A percentile compares a stretch with the other conserved stretches of the same genome.
Evolutionary conservation across 192 early-diverging fungal genomes (phyloP).

Genomic region (Backusella tarrabulga): DNA sequence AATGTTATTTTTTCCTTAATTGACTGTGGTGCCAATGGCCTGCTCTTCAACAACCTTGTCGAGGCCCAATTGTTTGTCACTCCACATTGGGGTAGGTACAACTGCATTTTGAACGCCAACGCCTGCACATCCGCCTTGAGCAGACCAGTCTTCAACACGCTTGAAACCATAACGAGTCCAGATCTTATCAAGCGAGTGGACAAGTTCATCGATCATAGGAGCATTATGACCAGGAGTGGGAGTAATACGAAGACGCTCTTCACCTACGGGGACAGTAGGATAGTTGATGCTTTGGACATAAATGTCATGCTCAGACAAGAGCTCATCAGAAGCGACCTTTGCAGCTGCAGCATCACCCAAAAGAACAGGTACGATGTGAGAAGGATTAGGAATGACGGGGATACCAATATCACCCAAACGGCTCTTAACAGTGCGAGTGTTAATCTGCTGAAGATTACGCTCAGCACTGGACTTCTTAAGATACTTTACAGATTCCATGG

Average conservation of each 20-base stretch:
- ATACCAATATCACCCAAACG: slow-evolving; percentile 80
- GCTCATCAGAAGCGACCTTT: slow-evolving; percentile 92
- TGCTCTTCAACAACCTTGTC: slow-evolving; percentile 6
- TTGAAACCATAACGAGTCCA: slow-evolving; percentile 88
- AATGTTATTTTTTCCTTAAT: slow-evolving; percentile 2
- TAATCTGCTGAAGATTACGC: slow-evolving; percentile 89
- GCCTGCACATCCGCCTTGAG: slow-evolving; percentile 83
- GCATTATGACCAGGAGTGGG: slow-evolving; percentile 92
- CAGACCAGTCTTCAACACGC: slow-evolving; percentile 83
- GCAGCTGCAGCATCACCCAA: slow-evolving; percentile 94
- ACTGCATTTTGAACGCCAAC: slow-evolving; percentile 63
- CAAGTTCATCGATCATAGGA: slow-evolving; percentile 80
- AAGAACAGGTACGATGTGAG: slow-evolving; percentile 98
- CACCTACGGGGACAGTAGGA: slow-evolving; percentile 91
- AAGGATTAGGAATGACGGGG: slow-evolving; percentile 97
- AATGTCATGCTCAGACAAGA: slow-evolving; percentile 86
- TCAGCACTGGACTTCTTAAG: slow-evolving; percentile 83
- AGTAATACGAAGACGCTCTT: slow-evolving; percentile 97
- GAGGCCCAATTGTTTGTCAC: slow-evolving; percentile 47
- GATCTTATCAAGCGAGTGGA: slow-evolving; percentile 79
- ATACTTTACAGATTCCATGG: slow-evolving; percentile 90
- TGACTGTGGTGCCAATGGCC: background rate
- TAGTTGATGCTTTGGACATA: slow-evolving; percentile 99
- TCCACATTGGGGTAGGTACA: slow-evolving; percentile 55
- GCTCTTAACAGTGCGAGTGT: slow-evolving; percentile 87